Percentiles rank a stretch among this genome's conserved stretches.
These are phyloP conservation scores for Fonsecaea pedrosoi DNA, from an alignment of 2,329 filamentous ascomycete genomes.

Conservation along the genomic window DNA sequence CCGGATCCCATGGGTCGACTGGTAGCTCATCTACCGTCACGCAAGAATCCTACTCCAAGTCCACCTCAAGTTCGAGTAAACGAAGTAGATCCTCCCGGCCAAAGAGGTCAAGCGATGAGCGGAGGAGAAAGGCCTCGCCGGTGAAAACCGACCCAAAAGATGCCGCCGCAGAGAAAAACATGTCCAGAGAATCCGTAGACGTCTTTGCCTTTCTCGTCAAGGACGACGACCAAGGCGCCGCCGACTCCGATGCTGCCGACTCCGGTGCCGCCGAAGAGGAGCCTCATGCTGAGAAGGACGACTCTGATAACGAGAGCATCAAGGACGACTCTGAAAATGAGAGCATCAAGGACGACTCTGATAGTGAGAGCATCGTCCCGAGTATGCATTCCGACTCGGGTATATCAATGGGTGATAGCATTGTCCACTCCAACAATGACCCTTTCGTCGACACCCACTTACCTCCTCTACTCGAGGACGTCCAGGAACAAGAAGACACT, in stretches of 20 bases:
- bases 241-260: background rate
- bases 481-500: conserved; percentile 17
- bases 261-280: conserved; percentile 3
- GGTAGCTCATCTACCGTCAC: conserved; percentile 38
- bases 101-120: conserved; percentile 20
- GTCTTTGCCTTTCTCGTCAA: conserved; percentile 38
- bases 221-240: conserved; percentile 25
- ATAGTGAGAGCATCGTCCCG: conserved; percentile 34
- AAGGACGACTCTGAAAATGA: conserved; percentile 30
- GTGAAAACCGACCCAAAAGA: conserved; percentile 10
- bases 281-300: conserved; percentile 4
- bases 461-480: conserved; percentile 29
- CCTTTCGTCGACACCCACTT: conserved; percentile 20
- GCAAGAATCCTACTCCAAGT: conserved; percentile 38
- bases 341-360: conserved; percentile 28
- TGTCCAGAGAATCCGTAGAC: conserved; percentile 35
- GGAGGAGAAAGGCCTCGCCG: conserved; percentile 13
- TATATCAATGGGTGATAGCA: conserved; percentile 44
- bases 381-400: conserved; percentile 47
- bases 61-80: conserved; percentile 25
- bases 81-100: conserved; percentile 26
- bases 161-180: conserved; percentile 26
- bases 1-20: conserved; percentile 35
- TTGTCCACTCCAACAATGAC: conserved; percentile 24
- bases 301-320: background rate